Evolutionary conservation across 2,329 filamentous ascomycete genomes (phyloP), one percentile per base, ranked within the genome.

Genomic region (Leptographium lundbergii): DNA sequence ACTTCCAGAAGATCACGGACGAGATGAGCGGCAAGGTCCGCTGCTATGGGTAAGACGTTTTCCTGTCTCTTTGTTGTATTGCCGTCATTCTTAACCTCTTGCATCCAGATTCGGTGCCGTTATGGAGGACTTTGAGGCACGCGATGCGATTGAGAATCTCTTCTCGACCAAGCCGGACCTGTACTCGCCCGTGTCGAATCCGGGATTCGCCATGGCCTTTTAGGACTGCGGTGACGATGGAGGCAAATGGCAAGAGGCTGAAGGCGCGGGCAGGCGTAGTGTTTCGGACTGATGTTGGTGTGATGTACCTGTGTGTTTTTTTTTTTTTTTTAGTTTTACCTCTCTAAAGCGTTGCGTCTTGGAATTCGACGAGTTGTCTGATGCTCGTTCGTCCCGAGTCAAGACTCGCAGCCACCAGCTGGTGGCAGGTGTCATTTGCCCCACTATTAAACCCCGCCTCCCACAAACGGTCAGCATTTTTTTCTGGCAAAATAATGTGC

Each of bases 1-100:
- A 96, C 67, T 83, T 96, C 65, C 77, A 80, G 65, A 79, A 76
- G 62, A 77, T 96, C 64, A 84, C 87, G 56, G 84, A 85, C 56
- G 88, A 90, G 60, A 77, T 97, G 59, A 77, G 82, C 65, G 80
- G 80, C 59, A 96, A 96, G 73, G 85, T 96, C 60, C 82, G 91
- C 63, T 97, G 94, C 71, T 96, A 96, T 71, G 94, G 94, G 88
- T 92, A 74, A 68, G 86, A n/a, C 34, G 27, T 22, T 25, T 14
- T 22, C 27, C n/a, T 29, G 51, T n/a, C 13, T 59, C 61, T 65
- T 55, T 32, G 6, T 29, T 39, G 42, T 6, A 4, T 17, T 17
- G 13, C 36, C 17, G 7, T 34, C 22, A 42, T 56, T 56, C 34
- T 3, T 10, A 14, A 13, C 9, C 48, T 27, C 9, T 25, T 27